A percentile compares a stretch with the other conserved stretches of the same genome.
Evolutionary conservation across 306 rosid species (phyloP).

Genomic region (Trifolium dubium): DNA sequence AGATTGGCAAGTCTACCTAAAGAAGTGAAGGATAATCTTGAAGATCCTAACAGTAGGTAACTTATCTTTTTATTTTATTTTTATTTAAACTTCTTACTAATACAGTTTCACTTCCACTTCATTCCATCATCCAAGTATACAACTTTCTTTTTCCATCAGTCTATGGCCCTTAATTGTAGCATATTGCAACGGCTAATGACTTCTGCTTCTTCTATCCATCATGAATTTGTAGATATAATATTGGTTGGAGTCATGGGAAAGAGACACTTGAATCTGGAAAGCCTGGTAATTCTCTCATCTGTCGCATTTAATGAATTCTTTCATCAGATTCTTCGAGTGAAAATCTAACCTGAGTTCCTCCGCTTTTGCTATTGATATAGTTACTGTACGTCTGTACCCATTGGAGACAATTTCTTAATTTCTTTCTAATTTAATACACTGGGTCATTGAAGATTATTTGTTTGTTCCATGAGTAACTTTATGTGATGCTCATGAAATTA

Average conservation of each 20-base stretch:
- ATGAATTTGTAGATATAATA: constrained; percentile 71
- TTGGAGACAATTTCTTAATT: too few relatives aligned
- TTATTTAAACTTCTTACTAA: constrained; percentile 18
- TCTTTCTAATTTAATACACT: too few relatives aligned
- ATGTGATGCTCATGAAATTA: too few relatives aligned
- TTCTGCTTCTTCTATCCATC: constrained; percentile 33
- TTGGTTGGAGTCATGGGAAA: constrained; percentile 99
- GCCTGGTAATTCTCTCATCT: constrained; percentile 61
- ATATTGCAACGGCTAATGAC: constrained; percentile 29
- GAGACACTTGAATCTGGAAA: constrained; percentile 96
- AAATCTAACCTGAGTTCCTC: too few relatives aligned
- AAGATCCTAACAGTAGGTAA: constrained; percentile 88
- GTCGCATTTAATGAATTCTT: constrained; percentile 20
- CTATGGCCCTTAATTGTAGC: constrained; percentile 22
- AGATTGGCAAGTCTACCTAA: constrained; percentile 83
- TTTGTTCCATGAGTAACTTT: too few relatives aligned
- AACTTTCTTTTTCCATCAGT: constrained; percentile 18
- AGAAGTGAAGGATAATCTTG: constrained; percentile 75
- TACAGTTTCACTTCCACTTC: constrained; percentile 35
- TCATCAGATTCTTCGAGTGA: too few relatives aligned
- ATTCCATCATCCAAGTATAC: constrained; percentile 13
- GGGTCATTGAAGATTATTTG: too few relatives aligned
- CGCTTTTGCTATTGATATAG: too few relatives aligned
- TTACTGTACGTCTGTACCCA: too few relatives aligned
- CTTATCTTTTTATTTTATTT: constrained; percentile 4